phyloP scores from a whole-genome alignment of 257 asterid species.

The Nicotiana otophora region DNA sequence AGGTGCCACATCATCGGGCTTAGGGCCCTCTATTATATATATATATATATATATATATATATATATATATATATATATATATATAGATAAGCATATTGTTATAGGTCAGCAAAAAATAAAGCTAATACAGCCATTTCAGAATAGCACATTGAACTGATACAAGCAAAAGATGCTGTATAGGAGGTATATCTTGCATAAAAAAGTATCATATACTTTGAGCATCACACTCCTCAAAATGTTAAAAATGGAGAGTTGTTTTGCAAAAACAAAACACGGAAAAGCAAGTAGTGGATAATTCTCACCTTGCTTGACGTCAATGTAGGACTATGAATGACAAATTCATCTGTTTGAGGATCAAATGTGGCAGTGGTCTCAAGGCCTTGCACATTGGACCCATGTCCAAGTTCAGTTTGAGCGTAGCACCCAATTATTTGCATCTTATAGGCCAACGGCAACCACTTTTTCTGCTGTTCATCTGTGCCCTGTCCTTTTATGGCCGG shows the following conservation, averaged over 20 bases:
- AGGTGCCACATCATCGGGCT: too few relatives aligned
- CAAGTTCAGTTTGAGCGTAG: conserved; percentile 99
- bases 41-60: too few relatives aligned
- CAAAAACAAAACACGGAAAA: not conserved
- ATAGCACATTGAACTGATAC: too few relatives aligned
- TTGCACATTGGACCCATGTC: conserved; percentile 97
- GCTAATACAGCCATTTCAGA: not conserved
- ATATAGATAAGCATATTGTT: not conserved
- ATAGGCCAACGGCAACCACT: conserved; percentile 89
- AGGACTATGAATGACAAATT: conserved; percentile 90
- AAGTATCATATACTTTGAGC: not conserved
- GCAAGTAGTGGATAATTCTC: conserved; percentile 17
- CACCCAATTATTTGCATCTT: conserved; percentile 99
- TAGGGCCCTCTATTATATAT: too few relatives aligned
- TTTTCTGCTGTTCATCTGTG: conserved; percentile 81
- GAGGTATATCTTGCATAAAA: not conserved
- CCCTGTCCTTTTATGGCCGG: conserved; percentile 95
- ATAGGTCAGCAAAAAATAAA: not conserved
- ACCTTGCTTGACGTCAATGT: conserved; percentile 98
- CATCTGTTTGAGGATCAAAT: conserved; percentile 87
- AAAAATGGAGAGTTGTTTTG: not conserved
- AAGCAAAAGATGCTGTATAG: not conserved
- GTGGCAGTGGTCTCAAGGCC: conserved; percentile 99
- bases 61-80: too few relatives aligned
- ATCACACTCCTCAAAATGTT: not conserved